phyloP scores from a whole-genome alignment of 306 rosid species.

The Corylus americana region DNA sequence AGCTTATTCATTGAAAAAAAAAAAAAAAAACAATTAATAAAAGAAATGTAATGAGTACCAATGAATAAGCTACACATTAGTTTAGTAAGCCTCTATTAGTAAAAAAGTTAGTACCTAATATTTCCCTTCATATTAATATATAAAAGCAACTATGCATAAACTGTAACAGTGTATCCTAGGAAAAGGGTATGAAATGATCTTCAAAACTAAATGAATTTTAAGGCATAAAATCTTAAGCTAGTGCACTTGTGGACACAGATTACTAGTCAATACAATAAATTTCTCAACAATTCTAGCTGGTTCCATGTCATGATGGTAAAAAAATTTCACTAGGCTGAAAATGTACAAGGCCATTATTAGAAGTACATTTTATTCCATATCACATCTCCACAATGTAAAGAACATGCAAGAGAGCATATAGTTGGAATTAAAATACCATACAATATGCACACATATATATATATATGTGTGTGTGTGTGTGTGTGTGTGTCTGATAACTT shows the following conservation, averaged over 20 bases:
- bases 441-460: too few species aligned
- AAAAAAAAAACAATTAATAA: too few species aligned
- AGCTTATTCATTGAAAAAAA: too few species aligned
- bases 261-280: background rate
- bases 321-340: background rate
- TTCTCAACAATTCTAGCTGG: background rate
- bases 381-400: background rate
- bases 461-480: too few species aligned
- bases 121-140: too few species aligned
- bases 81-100: too few species aligned
- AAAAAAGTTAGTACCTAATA: too few species aligned
- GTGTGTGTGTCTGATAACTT: background rate
- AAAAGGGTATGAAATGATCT: background rate
- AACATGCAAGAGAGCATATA: slow-evolving; percentile 8
- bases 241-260: background rate
- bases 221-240: background rate
- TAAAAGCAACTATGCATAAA: background rate
- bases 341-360: background rate
- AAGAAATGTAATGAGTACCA: too few species aligned
- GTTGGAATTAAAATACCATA: too few species aligned
- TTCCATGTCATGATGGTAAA: background rate
- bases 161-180: background rate
- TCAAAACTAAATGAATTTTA: too few species aligned
- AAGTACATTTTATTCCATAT: background rate
- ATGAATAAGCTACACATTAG: too few species aligned